Conservation (phyloP, 2,329 filamentous ascomycete species). For the Penicillium rolfsii region DNA sequence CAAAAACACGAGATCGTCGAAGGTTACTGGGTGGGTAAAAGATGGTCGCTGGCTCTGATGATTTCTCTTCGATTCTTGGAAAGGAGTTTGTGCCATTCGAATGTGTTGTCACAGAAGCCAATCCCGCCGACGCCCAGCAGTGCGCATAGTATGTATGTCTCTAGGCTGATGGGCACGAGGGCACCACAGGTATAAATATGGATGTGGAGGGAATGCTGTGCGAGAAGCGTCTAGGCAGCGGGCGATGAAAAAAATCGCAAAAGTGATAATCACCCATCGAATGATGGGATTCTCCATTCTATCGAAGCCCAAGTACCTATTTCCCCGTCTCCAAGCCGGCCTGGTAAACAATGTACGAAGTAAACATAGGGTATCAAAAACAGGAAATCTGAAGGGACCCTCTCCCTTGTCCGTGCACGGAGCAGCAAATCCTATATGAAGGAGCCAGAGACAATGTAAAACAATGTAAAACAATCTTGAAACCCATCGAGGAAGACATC, state of each 20-base stretch:
- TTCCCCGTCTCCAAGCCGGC: conserved; percentile 18
- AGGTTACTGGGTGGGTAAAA: conserved; percentile 4
- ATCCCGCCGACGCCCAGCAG: conserved; percentile 22
- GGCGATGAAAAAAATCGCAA: not conserved
- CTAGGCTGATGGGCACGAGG: not conserved
- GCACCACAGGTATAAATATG: not conserved
- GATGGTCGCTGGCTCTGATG: not conserved
- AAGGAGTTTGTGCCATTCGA: not conserved
- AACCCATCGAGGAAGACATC: conserved; percentile 11
- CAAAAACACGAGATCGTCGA: conserved; percentile 23
- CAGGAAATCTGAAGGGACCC: conserved; percentile 21
- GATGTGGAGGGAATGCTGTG: conserved; percentile 11
- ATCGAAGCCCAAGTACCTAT: conserved; percentile 12
- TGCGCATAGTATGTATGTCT: conserved; percentile 14
- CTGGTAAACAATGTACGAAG: conserved; percentile 25
- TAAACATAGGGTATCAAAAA: conserved; percentile 40
- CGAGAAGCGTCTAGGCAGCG: not conserved
- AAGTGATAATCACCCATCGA: not conserved
- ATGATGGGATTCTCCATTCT: conserved; percentile 12
- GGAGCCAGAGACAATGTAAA: not conserved
- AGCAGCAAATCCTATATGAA: conserved; percentile 1
- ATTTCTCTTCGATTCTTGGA: not conserved
- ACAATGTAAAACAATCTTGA: conserved; percentile 8
- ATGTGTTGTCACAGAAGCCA: not conserved
- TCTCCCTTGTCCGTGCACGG: not conserved